phyloP scores from a whole-genome alignment of 257 asterid genomes.

The Nicotiana sylvestris region DNA sequence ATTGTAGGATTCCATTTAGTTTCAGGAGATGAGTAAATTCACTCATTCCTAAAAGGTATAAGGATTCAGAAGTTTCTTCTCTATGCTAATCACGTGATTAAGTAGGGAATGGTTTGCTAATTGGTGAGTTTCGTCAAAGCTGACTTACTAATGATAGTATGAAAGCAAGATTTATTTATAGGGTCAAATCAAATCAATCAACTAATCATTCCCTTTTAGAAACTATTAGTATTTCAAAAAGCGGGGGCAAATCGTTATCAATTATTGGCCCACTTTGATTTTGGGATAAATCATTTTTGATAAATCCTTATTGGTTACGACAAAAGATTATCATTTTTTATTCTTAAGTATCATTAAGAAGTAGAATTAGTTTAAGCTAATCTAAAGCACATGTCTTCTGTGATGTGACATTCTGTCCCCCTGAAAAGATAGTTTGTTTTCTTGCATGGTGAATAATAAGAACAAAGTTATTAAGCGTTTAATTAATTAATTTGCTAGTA shows the following conservation, averaged over 20 bases:
- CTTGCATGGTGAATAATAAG: background rate
- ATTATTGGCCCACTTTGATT: background rate
- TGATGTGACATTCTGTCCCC: slow-evolving; percentile 7
- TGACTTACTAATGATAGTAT: background rate
- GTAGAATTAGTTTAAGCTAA: slow-evolving; percentile 9
- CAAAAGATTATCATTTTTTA: background rate
- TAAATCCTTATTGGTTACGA: slow-evolving; percentile 1
- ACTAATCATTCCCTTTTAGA: slow-evolving; percentile 27
- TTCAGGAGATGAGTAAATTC: background rate
- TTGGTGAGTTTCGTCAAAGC: background rate
- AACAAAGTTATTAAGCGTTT: background rate
- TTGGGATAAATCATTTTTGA: slow-evolving; percentile 1
- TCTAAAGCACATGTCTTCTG: slow-evolving; percentile 9
- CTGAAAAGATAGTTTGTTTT: background rate
- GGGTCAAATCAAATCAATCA: slow-evolving; percentile 24
- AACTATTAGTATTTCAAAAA: background rate
- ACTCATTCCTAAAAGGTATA: background rate
- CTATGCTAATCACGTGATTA: background rate
- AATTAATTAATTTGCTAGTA: background rate
- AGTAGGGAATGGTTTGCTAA: background rate
- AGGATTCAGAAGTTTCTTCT: background rate
- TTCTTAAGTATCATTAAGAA: background rate
- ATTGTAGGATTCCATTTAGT: background rate
- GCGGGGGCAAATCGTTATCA: background rate
- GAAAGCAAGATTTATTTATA: background rate